Conservation (phyloP, 1,139 yeast genomes). For the Entelexis paramagnoliae region DNA sequence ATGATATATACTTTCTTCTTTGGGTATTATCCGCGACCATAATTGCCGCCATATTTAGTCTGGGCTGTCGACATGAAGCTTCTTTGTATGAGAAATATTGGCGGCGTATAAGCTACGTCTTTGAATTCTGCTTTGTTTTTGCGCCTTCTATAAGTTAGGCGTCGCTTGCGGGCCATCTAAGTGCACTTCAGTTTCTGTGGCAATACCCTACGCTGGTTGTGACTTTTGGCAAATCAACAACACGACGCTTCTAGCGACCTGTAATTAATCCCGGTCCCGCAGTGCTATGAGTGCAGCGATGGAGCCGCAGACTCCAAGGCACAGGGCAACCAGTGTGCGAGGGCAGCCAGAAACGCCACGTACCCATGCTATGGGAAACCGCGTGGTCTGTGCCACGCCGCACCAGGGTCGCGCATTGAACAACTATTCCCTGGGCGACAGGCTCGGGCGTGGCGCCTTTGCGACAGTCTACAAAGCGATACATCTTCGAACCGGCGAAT, state of each 20-base stretch:
- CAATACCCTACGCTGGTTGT: not conserved
- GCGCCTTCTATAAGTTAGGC: no score
- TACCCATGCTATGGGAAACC: slow-evolving; percentile 21
- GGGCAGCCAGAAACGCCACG: slow-evolving; percentile 15
- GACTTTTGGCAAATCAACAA: slow-evolving; percentile 8
- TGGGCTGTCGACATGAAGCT: no score
- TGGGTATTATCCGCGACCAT: no score
- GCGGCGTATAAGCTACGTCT: no score
- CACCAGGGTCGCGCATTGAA: slow-evolving; percentile 25
- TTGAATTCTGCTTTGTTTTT: no score
- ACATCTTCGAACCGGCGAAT: slow-evolving; percentile 53
- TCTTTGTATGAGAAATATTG: no score
- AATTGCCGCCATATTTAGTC: no score
- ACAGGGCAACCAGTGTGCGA: not conserved
- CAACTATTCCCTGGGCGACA: slow-evolving; percentile 38
- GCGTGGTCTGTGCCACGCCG: slow-evolving; percentile 25
- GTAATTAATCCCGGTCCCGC: not conserved
- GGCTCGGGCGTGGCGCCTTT: slow-evolving; percentile 70
- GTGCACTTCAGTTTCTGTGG: no score
- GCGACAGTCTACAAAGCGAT: slow-evolving; percentile 64
- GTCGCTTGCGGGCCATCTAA: no score
- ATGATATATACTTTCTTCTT: not conserved
- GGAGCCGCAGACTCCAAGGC: slow-evolving; percentile 15
- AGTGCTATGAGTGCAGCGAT: not conserved
- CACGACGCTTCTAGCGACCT: not conserved